phyloP scores from a whole-genome alignment of 139 green algal species.

The Picochlorum sp. region DNA sequence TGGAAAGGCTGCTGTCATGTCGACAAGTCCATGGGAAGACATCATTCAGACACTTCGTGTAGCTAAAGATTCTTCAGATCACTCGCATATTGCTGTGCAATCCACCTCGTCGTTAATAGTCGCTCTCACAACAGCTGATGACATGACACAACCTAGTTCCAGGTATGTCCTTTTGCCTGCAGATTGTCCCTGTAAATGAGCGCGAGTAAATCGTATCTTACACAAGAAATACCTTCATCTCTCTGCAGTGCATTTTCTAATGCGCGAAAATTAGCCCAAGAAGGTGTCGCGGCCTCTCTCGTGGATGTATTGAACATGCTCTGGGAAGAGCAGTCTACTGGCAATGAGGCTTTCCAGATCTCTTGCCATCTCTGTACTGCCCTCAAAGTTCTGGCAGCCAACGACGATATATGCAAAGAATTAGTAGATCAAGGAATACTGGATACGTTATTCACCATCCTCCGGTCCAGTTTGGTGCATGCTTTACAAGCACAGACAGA shows the following conservation, averaged over 20 bases:
- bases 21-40: conserved; percentile 8
- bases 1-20: conserved; percentile 42
- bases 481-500: conserved; percentile 3
- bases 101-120: conserved; percentile 30
- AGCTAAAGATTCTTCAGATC: background rate
- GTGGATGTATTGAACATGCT: conserved; percentile 29
- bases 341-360: background rate
- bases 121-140: conserved; percentile 49
- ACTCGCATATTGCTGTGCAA: conserved; percentile 10
- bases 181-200: background rate
- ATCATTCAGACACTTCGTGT: conserved; percentile 8
- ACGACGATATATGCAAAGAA: conserved; percentile 62
- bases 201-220: background rate
- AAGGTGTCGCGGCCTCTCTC: conserved; percentile 21
- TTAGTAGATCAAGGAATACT: conserved; percentile 32
- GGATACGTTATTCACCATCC: conserved; percentile 23
- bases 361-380: conserved; percentile 6
- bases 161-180: conserved; percentile 1
- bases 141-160: conserved; percentile 42
- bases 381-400: conserved; percentile 34
- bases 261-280: conserved; percentile 31
- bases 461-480: conserved; percentile 2
- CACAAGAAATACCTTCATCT: background rate
- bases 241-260: conserved; percentile 38
- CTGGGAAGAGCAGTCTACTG: background rate